Evolutionary conservation across 805 yeast species (phyloP), one percentile per base, ranked within the genome.

Genomic region (Lachancea kluyveri): DNA sequence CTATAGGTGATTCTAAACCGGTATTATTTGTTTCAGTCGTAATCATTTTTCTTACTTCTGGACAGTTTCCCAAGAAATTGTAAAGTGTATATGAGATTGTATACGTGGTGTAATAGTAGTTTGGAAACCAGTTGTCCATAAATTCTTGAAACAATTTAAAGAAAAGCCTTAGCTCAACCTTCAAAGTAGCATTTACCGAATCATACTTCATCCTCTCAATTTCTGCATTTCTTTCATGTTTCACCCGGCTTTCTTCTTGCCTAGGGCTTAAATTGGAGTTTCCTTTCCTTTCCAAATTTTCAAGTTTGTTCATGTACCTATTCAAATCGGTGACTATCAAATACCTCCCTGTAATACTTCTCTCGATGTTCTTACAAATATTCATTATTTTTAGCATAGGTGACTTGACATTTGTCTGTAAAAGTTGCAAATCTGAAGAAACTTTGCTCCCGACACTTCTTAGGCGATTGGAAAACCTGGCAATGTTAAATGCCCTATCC

Each of bases 31-130:
- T 10, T 21, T 23, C 11, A 9, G 15, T 11, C 12, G 33, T 21
- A 7, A 37, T 35, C 5, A 44, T 28, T 23, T 34, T 39, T n/a
- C 40, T 41, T 16, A 40, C 33, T 29, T 46, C 49, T 8, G 43
- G 36, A 17, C 45, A 39, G 17, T 26, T 35, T 30, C 38, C 33
- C 23, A 39, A 38, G 32, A 39, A 45, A 17, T 37, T 39, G 27
- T 44, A 34, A 28, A 50, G 23, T 6, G 40, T 45, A 26, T 42
- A 43, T 4, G 44, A 33, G 13, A 50, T 37, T 15, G 52, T 37
- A 16, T 41, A 35, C 4, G 38, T 35, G n/a, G 46, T 44, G 31
- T 32, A 43, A 19, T 42, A 45, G 37, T 40, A 48, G 21, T 37
- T 29, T 14, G 31, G 30, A 15, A 42, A 43, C 54, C 54, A 50